Percentiles rank a stretch among this genome's conserved stretches.
phyloP scores from a whole-genome alignment of 352 stramenopile genomes.

The Phytophthora multivora region DNA sequence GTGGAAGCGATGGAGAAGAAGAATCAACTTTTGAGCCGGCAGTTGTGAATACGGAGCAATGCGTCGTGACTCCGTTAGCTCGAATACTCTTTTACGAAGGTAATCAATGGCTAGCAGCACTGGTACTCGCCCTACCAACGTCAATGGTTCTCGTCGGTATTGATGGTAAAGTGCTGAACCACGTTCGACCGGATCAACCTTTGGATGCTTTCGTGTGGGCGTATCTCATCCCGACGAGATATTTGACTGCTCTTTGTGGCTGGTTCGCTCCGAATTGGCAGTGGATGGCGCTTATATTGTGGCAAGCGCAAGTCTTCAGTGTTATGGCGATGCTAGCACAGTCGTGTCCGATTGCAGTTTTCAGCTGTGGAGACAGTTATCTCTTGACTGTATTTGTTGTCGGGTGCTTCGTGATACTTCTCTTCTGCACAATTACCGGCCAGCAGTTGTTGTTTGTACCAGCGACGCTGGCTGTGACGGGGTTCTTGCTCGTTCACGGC shows the following conservation, averaged over 20 bases:
- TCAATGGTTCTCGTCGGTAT: conserved; percentile 11
- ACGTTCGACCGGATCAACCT: conserved; percentile 2
- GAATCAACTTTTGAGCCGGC: background rate
- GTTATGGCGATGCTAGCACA: conserved; percentile 7
- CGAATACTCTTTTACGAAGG: conserved; percentile 4
- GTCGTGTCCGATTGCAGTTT: conserved; percentile 3
- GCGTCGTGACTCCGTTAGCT: conserved; percentile 1
- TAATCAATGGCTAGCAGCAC: conserved; percentile 8
- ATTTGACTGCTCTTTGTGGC: conserved; percentile 1
- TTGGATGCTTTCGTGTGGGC: conserved; percentile 2
- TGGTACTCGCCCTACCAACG: conserved; percentile 4
- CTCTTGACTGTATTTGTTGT: background rate
- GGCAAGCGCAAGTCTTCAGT: conserved; percentile 6
- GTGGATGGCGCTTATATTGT: conserved; percentile 5
- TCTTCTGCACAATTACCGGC: background rate
- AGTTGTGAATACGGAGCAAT: background rate
- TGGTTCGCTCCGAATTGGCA: conserved; percentile 8
- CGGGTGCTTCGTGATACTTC: background rate
- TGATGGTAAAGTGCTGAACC: background rate
- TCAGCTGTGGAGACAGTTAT: conserved; percentile 3
- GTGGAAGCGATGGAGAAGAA: background rate
- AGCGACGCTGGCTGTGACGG: conserved; percentile 1
- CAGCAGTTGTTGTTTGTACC: background rate
- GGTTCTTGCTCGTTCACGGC: conserved; percentile 4
- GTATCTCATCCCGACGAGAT: conserved; percentile 8